phyloP scores from a whole-genome alignment of 2,329 filamentous ascomycete species.

The Trichophyton rubrum region DNA sequence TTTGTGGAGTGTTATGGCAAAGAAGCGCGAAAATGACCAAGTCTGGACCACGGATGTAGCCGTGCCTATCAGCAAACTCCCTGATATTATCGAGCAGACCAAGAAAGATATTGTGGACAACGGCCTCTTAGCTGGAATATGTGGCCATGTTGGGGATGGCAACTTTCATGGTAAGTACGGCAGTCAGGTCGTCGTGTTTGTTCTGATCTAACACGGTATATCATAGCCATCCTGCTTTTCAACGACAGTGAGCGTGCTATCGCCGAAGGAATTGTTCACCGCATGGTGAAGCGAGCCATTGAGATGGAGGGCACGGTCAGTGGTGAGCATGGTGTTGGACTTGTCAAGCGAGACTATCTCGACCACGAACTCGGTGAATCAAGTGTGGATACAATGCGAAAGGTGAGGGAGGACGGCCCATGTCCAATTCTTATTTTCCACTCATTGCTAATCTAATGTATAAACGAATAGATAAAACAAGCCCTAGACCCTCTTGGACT shows the following conservation, averaged over 20 bases:
- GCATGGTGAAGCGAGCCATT: conserved; percentile 57
- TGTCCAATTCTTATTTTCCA: not conserved
- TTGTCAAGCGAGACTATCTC: conserved; percentile 56
- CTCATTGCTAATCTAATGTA: conserved; percentile 13
- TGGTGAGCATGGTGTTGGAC: conserved; percentile 58
- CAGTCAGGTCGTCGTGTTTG: no score
- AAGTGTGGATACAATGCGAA: conserved; percentile 54
- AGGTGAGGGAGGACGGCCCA: conserved; percentile 36
- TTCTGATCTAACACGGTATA: conserved; percentile 6
- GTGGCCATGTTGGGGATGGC: conserved; percentile 62
- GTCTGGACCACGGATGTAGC: conserved; percentile 75
- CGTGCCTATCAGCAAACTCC: conserved; percentile 58
- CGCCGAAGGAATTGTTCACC: conserved; percentile 49
- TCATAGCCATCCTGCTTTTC: conserved; percentile 47
- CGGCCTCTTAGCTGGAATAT: conserved; percentile 52
- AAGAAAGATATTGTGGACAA: conserved; percentile 52
- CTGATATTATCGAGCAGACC: conserved; percentile 60
- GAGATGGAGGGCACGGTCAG: conserved; percentile 61
- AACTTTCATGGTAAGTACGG: conserved; percentile 52
- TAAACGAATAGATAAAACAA: conserved; percentile 42
- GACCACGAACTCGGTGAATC: conserved; percentile 48
- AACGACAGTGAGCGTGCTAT: conserved; percentile 44
- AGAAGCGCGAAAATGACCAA: conserved; percentile 46
- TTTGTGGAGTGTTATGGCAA: conserved; percentile 59
- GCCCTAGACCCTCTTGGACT: conserved; percentile 54